These are phyloP conservation scores for Volvox africanus DNA, from an alignment of 139 green algal genomes.

Conservation along the genomic window DNA sequence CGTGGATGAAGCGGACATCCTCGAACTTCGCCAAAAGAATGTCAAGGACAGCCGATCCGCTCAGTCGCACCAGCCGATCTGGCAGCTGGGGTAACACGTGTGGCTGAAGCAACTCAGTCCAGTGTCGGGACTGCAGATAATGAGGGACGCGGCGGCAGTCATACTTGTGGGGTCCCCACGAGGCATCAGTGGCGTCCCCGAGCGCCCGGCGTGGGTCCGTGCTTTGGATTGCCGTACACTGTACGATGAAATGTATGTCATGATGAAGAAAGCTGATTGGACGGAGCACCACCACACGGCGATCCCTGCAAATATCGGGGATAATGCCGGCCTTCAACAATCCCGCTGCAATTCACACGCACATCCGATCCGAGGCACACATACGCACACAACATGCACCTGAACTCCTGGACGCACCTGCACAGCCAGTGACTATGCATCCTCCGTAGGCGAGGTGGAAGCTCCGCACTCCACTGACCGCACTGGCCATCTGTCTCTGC, in stretches of 20 bases:
- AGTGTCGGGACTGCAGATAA: slow-evolving; percentile 20
- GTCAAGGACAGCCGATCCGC: neutral
- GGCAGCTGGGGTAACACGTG: neutral
- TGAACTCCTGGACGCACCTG: slow-evolving; percentile 36
- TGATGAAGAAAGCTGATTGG: slow-evolving; percentile 55
- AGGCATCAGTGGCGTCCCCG: too few relatives aligned
- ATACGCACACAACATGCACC: too few relatives aligned
- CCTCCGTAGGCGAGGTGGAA: slow-evolving; percentile 58
- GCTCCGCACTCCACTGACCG: slow-evolving; percentile 50
- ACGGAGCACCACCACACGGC: slow-evolving; percentile 54
- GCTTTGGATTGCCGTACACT: neutral
- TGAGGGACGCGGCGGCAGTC: slow-evolving; percentile 16
- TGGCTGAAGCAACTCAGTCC: neutral
- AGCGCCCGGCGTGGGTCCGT: neutral
- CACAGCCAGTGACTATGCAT: slow-evolving; percentile 69
- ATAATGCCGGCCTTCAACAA: neutral
- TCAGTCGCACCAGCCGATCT: slow-evolving; percentile 54
- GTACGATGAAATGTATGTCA: slow-evolving; percentile 46
- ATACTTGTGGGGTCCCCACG: slow-evolving; percentile 9
- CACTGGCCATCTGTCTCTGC: slow-evolving; percentile 28
- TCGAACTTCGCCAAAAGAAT: slow-evolving; percentile 67
- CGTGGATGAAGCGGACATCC: slow-evolving; percentile 61
- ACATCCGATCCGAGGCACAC: too few relatives aligned
- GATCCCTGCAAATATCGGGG: slow-evolving; percentile 26
- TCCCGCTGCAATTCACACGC: neutral